phyloP scores from a whole-genome alignment of 1,284 basidiomycete genomes.

The Rhizoctonia solani region DNA sequence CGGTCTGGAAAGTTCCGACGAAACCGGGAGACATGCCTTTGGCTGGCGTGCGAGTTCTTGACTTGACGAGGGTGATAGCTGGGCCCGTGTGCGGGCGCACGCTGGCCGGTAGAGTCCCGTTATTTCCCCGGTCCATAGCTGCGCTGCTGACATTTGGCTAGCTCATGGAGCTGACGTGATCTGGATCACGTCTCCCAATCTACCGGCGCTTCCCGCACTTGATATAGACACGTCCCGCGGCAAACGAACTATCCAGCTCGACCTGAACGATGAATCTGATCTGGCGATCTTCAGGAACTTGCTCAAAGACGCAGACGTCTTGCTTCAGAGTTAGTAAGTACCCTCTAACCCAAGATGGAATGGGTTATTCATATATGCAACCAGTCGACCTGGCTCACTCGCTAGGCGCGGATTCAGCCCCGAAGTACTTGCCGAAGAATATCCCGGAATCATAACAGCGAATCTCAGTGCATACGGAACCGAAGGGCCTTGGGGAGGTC shows the following conservation, averaged over 20 bases:
- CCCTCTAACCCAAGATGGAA: not conserved
- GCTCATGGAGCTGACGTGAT: constrained; percentile 67
- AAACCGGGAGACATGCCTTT: constrained; percentile 47
- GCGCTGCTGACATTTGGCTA: constrained; percentile 39
- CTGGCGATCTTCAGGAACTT: constrained; percentile 48
- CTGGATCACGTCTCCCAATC: constrained; percentile 58
- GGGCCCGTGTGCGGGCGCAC: constrained; percentile 61
- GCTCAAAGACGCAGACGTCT: constrained; percentile 57
- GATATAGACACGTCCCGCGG: constrained; percentile 68
- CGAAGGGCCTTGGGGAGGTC: constrained; percentile 62
- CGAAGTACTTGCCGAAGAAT: constrained; percentile 48
- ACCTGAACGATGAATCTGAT: constrained; percentile 51
- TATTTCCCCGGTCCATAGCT: not conserved
- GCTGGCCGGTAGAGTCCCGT: constrained; percentile 53
- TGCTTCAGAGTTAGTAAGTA: constrained; percentile 61
- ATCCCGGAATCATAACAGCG: constrained; percentile 62
- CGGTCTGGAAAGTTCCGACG: constrained; percentile 42
- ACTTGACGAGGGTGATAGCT: constrained; percentile 63
- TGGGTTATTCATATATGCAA: not conserved
- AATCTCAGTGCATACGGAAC: constrained; percentile 63
- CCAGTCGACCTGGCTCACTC: constrained; percentile 56
- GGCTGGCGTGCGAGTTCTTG: constrained; percentile 58
- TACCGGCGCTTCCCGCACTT: constrained; percentile 58
- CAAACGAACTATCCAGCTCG: constrained; percentile 66
- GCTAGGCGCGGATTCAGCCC: constrained; percentile 56